Percentiles rank a stretch among this genome's conserved stretches.
These are phyloP conservation scores for Pestalotiopsis sp. DNA, from an alignment of 2,329 filamentous ascomycete species.

Conservation along the genomic window DNA sequence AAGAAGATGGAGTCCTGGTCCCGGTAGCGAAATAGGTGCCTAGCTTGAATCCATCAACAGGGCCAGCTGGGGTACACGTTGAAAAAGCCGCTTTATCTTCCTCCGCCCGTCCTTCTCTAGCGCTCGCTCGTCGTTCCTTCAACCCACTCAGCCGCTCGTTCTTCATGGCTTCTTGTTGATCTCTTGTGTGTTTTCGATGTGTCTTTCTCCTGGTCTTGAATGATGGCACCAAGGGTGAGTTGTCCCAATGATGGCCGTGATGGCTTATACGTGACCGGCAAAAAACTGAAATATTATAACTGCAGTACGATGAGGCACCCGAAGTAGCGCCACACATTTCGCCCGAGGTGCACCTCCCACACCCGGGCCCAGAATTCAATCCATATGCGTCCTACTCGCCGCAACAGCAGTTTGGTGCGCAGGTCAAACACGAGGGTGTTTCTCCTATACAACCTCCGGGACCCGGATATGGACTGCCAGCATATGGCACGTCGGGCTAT, in stretches of 20 bases:
- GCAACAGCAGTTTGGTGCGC: conserved; percentile 11
- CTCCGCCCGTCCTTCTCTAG: background rate
- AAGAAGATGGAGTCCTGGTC: background rate
- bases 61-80: background rate
- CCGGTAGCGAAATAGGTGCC: background rate
- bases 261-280: background rate
- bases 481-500: conserved; percentile 12
- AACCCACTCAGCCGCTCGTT: background rate
- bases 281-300: background rate
- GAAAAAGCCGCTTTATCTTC: background rate
- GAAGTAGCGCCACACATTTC: conserved; percentile 25
- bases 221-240: conserved; percentile 14
- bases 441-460: conserved; percentile 11
- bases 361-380: conserved; percentile 23
- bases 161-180: background rate
- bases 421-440: conserved; percentile 19
- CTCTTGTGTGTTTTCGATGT: background rate
- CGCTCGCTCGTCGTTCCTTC: background rate
- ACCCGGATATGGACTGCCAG: background rate
- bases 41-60: background rate
- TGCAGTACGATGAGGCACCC: conserved; percentile 32
- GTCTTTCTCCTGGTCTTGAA: background rate
- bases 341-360: conserved; percentile 33
- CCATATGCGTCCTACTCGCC: conserved; percentile 12
- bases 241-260: background rate